Conservation (phyloP, 2,329 filamentous ascomycete genomes). For the Bertia moriformis region DNA sequence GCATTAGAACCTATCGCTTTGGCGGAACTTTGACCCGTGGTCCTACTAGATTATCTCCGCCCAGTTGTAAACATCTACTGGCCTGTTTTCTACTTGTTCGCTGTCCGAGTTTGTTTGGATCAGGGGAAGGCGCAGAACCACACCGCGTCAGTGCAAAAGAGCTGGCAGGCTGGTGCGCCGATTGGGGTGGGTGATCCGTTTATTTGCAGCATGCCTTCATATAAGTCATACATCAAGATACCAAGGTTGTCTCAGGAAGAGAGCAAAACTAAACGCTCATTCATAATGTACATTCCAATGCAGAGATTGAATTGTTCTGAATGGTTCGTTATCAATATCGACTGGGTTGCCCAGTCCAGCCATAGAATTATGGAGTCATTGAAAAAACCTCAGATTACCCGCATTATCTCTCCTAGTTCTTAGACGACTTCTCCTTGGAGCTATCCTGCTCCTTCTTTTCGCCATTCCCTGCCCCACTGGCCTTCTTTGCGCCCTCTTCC, state of each 20-base stretch:
- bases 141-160: conserved; percentile 26
- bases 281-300: background rate
- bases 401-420: too few species aligned
- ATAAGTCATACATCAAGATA: too few species aligned
- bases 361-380: too few species aligned
- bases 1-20: conserved; percentile 1
- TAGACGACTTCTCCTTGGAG: conserved; percentile 34
- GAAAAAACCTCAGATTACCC: too few species aligned
- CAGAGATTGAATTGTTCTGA: background rate
- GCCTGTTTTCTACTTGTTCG: conserved; percentile 36
- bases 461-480: conserved; percentile 29
- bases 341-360: too few species aligned
- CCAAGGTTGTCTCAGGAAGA: background rate
- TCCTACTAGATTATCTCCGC: conserved; percentile 12
- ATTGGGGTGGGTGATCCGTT: background rate
- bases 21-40: conserved; percentile 4
- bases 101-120: conserved; percentile 25
- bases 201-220: background rate
- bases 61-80: conserved; percentile 47
- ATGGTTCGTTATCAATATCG: background rate
- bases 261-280: background rate
- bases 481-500: conserved; percentile 52
- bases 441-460: conserved; percentile 30
- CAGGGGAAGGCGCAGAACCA: conserved; percentile 10
- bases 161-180: conserved; percentile 38